Conservation (phyloP, 2,329 filamentous ascomycete genomes). For the Verticillium tricorpus region DNA sequence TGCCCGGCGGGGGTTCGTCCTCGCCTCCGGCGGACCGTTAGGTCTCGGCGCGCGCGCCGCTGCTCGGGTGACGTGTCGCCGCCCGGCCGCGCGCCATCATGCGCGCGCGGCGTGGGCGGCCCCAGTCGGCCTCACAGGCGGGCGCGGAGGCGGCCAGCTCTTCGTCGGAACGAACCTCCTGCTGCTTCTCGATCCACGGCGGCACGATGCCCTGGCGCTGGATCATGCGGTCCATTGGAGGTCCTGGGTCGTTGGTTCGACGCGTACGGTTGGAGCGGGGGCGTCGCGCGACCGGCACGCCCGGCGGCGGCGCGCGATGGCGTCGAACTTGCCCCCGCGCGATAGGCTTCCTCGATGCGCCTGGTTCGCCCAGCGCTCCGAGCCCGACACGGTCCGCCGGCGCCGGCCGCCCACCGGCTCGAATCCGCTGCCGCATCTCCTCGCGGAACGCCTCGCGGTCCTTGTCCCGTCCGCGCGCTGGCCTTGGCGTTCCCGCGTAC, state of each 20-base stretch:
- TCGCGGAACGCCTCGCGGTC: slow-evolving; percentile 68
- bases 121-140: slow-evolving; percentile 81
- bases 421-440: slow-evolving; percentile 79
- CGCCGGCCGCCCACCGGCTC: slow-evolving; percentile 63
- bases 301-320: slow-evolving; percentile 74
- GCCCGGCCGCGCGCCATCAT: slow-evolving; percentile 75
- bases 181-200: slow-evolving; percentile 98
- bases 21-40: slow-evolving; percentile 74
- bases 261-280: slow-evolving; percentile 78
- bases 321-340: slow-evolving; percentile 83
- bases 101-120: slow-evolving; percentile 74
- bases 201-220: slow-evolving; percentile 93
- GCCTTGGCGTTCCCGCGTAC: slow-evolving; percentile 46
- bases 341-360: slow-evolving; percentile 88
- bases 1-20: slow-evolving; percentile 53
- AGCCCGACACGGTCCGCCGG: slow-evolving; percentile 72
- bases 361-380: slow-evolving; percentile 84
- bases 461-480: slow-evolving; percentile 39
- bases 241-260: slow-evolving; percentile 96
- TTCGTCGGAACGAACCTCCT: too few species aligned
- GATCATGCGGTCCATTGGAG: slow-evolving; percentile 99
- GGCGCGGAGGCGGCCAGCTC: slow-evolving; percentile 61
- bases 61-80: slow-evolving; percentile 66
- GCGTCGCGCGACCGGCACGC: slow-evolving; percentile 72
- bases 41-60: slow-evolving; percentile 62